Base-by-base conservation (phyloP, 2,329 filamentous ascomycete species). In the Ascomycota sp. region DNA sequence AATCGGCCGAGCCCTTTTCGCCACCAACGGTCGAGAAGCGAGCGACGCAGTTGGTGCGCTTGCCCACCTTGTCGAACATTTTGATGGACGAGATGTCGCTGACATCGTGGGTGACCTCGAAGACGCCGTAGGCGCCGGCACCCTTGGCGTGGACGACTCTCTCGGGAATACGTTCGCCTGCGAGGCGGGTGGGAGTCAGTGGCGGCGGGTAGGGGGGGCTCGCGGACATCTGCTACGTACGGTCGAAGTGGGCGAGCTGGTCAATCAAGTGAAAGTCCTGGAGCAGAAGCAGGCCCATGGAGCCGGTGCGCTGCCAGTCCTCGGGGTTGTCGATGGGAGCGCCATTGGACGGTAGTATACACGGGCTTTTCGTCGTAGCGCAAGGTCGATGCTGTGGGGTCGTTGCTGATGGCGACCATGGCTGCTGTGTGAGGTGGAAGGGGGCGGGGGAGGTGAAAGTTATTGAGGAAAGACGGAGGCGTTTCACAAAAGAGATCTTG, bases 11-110 rank as follows among this genome's bases (percentile, higher is more conserved):
- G 20, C 75, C 75, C 12, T 66, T 59, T 27, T 65, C 72, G 5
- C 71, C 70, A n/a, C 70, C 69, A 9, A 81, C 75, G 6, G 74
- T 80, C 0, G 73, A 79, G 44, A 80, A 75, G 13, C 75, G 69
- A 8, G 69, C 53, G 31, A 78, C 75, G 4, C 69, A 53, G 0
- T 69, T 53, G 30, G 47, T 52, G 43, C 65, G 67, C 40, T 65
- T 69, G 6, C 66, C 67, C 13, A 65, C 44, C 2, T 47, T 47
- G 28, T 46, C 60, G 8, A 74, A 50, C 37, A 73, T 66, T 26
- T 58, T 55, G 19, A 67, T 64, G n/a, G 35, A 36, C 10, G 63
- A 70, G 30, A 71, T 42, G 38, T 72, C 57, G 3, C 62, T 59
- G 32, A 69, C 54, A 38, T 74, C 68, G 17, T 48, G 35, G 1